A percentile compares a stretch with the other conserved stretches of the same genome.
Conservation (phyloP, 768 basidiomycete species). For the Galerina sulciceps region DNA sequence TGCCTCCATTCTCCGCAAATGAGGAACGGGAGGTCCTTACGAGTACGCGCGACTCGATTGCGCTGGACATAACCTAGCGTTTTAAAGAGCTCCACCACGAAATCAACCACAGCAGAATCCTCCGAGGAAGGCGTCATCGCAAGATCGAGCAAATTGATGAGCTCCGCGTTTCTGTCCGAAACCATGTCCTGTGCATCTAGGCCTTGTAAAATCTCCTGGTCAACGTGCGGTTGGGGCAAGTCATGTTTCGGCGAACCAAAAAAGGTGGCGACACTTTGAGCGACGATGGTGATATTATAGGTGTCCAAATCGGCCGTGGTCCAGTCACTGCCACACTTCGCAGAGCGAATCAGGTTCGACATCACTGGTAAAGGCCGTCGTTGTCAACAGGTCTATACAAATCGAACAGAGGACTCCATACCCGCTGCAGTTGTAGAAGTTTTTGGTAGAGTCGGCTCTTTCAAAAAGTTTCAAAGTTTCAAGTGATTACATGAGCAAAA, state of each 20-base stretch:
- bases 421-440: no score
- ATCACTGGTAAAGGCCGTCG: neutral
- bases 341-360: slow-evolving; percentile 31
- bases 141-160: slow-evolving; percentile 27
- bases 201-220: slow-evolving; percentile 25
- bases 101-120: slow-evolving; percentile 33
- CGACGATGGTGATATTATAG: slow-evolving; percentile 30
- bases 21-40: slow-evolving; percentile 27
- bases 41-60: slow-evolving; percentile 21
- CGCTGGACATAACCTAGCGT: slow-evolving; percentile 28
- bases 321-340: slow-evolving; percentile 33
- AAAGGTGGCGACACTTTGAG: slow-evolving; percentile 21
- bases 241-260: slow-evolving; percentile 27
- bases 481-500: no score
- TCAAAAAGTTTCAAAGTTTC: no score
- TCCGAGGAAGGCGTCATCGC: slow-evolving; percentile 21
- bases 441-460: no score
- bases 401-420: no score
- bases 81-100: slow-evolving; percentile 29
- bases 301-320: slow-evolving; percentile 29
- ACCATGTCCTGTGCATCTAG: slow-evolving; percentile 16
- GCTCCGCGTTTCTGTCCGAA: slow-evolving; percentile 21
- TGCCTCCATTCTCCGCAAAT: slow-evolving; percentile 30
- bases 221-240: slow-evolving; percentile 29
- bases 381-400: no score